Evolutionary conservation across 1,284 basidiomycete species (phyloP).

Genomic region (Athelia sp.): DNA sequence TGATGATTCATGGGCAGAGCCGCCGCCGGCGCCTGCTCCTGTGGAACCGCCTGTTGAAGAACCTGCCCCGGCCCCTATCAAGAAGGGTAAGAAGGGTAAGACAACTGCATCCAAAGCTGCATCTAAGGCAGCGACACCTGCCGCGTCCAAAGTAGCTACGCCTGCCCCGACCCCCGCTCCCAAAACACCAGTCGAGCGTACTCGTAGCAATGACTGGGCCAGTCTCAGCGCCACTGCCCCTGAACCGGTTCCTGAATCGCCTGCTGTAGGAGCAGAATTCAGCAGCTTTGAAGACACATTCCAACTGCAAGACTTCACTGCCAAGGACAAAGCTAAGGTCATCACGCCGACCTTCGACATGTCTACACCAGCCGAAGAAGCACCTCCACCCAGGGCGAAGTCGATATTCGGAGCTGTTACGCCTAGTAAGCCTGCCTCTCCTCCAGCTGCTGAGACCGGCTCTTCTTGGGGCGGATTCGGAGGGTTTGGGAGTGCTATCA

Average conservation of each 20-base stretch:
- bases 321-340: too few relatives aligned
- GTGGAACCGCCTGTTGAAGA: slow-evolving; percentile 1
- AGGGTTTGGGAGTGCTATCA: neutral
- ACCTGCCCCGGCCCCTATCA: neutral
- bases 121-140: neutral
- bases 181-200: neutral
- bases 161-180: neutral
- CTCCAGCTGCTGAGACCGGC: neutral
- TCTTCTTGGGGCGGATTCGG: neutral
- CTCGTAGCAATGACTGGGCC: slow-evolving; percentile 4
- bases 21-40: neutral
- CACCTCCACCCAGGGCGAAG: neutral
- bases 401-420: neutral
- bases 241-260: too few relatives aligned
- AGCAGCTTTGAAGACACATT: too few relatives aligned
- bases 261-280: too few relatives aligned
- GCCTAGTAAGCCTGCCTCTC: neutral
- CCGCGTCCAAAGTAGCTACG: slow-evolving; percentile 3
- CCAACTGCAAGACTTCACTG: too few relatives aligned
- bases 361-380: too few relatives aligned
- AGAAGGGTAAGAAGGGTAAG: slow-evolving; percentile 2
- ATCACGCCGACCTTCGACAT: too few relatives aligned
- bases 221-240: neutral
- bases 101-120: slow-evolving; percentile 5
- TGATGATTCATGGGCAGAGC: neutral